These are phyloP conservation scores for Candida taoyuanica DNA, from an alignment of 805 yeast species.

Conservation along the genomic window DNA sequence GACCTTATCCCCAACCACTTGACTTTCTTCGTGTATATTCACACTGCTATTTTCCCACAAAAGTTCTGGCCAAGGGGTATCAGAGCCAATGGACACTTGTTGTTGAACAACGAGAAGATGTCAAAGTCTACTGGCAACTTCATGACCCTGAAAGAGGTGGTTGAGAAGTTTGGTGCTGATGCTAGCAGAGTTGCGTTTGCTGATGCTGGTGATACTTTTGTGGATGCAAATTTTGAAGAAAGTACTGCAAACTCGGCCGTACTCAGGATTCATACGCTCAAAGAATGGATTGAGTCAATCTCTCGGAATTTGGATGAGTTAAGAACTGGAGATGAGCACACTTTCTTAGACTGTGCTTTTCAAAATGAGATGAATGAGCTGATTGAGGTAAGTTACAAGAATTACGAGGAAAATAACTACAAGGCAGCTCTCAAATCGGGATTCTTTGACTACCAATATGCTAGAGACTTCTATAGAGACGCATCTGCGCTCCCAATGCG, in stretches of 20 bases:
- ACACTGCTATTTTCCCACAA: slow-evolving; percentile 89
- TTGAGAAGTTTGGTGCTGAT: slow-evolving; percentile 92
- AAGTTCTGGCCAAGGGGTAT: slow-evolving; percentile 90
- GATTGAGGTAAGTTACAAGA: slow-evolving; percentile 66
- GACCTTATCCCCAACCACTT: slow-evolving; percentile 96
- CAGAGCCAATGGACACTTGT: slow-evolving; percentile 91
- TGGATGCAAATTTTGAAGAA: slow-evolving; percentile 98
- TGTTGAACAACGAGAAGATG: slow-evolving; percentile 96
- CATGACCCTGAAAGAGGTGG: slow-evolving; percentile 80
- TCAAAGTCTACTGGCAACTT: slow-evolving; percentile 97
- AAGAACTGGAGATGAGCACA: slow-evolving; percentile 48
- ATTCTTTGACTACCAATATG: slow-evolving; percentile 87
- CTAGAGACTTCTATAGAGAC: slow-evolving; percentile 96
- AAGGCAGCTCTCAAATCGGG: slow-evolving; percentile 89
- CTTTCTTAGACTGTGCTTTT: slow-evolving; percentile 82
- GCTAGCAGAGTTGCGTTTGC: slow-evolving; percentile 96
- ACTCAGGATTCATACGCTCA: slow-evolving; percentile 82
- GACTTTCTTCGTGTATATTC: slow-evolving; percentile 90
- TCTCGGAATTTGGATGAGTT: slow-evolving; percentile 46
- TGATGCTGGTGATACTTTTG: slow-evolving; percentile 96
- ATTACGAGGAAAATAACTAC: slow-evolving; percentile 69
- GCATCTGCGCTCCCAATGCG: slow-evolving; percentile 70
- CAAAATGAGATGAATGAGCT: slow-evolving; percentile 89
- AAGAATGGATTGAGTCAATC: slow-evolving; percentile 91
- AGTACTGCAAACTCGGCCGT: slow-evolving; percentile 96